Conservation (phyloP, 441 rosid species). For the Pelargonium australe region DNA sequence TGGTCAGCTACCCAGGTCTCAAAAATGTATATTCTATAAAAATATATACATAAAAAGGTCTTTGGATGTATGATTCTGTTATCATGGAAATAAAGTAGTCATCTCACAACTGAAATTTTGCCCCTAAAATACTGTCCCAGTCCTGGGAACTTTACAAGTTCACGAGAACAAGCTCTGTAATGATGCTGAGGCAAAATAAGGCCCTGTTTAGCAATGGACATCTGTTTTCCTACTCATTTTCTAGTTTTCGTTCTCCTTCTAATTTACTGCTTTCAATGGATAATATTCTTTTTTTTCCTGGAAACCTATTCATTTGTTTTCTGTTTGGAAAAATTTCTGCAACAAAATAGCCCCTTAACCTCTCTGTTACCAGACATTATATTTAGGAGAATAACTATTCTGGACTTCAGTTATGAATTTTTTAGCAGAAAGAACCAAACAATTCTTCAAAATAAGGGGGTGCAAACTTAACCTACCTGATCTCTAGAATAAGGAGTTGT, state of each 20-base stretch:
- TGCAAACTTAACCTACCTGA: background rate
- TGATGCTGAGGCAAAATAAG: too few relatives aligned
- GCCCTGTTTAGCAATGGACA: too few relatives aligned
- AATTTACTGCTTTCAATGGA: too few relatives aligned
- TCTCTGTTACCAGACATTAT: background rate
- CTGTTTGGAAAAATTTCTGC: too few relatives aligned
- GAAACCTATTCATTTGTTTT: too few relatives aligned
- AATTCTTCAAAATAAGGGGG: background rate
- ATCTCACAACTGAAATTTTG: background rate
- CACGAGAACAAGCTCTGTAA: background rate
- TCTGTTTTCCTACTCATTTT: too few relatives aligned
- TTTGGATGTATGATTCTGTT: background rate
- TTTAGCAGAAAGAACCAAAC: background rate
- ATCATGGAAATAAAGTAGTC: background rate
- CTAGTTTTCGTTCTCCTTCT: too few relatives aligned
- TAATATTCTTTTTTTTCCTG: too few relatives aligned
- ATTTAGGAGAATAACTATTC: background rate
- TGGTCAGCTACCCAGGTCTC: background rate
- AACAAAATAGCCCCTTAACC: background rate
- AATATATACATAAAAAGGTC: background rate
- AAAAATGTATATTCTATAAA: constrained; percentile 10
- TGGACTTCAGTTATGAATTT: background rate
- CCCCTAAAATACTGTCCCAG: background rate
- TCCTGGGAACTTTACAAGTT: background rate
- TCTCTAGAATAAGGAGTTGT: background rate